Conservation (phyloP, 768 basidiomycete genomes). For the Russula brevipes region DNA sequence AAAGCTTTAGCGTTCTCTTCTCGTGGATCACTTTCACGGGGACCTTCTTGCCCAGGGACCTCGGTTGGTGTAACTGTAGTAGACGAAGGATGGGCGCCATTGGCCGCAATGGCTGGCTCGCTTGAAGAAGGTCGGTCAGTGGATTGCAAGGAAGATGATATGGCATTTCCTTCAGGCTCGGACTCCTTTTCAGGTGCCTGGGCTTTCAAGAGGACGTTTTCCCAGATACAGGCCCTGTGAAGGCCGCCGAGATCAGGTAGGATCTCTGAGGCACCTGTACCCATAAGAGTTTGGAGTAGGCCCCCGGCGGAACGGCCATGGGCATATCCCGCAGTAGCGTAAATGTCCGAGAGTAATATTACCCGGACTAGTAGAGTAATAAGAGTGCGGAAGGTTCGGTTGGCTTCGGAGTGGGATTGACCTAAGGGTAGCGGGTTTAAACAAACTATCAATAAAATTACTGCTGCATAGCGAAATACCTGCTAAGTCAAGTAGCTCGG, state of each 20-base stretch:
- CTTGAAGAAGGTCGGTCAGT: conserved; percentile 38
- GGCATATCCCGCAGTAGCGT: conserved; percentile 74
- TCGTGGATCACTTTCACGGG: conserved; percentile 41
- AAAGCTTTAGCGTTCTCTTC: conserved; percentile 70
- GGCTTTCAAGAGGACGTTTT: conserved; percentile 73
- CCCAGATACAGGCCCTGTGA: conserved; percentile 81
- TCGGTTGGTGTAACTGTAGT: conserved; percentile 24
- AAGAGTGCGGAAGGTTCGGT: conserved; percentile 64
- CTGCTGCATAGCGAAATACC: not conserved
- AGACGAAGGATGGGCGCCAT: conserved; percentile 25
- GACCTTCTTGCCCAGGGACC: conserved; percentile 26
- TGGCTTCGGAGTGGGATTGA: conserved; percentile 46
- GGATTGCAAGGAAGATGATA: conserved; percentile 45
- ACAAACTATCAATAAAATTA: not conserved
- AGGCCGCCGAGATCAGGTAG: conserved; percentile 70
- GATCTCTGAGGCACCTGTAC: conserved; percentile 54
- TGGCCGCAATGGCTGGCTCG: conserved; percentile 19
- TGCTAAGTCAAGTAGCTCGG: conserved; percentile 55
- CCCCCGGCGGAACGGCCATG: conserved; percentile 73
- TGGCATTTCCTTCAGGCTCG: conserved; percentile 40
- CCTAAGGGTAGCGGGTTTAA: conserved; percentile 31
- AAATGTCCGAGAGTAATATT: conserved; percentile 81
- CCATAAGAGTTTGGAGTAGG: conserved; percentile 71
- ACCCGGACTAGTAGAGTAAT: conserved; percentile 74
- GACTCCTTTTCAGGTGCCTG: conserved; percentile 38